A percentile compares a stretch with the other conserved stretches of the same genome.
These are phyloP conservation scores for Neofusicoccum kwambonambiense DNA, from an alignment of 2,329 filamentous ascomycete species.

Conservation along the genomic window DNA sequence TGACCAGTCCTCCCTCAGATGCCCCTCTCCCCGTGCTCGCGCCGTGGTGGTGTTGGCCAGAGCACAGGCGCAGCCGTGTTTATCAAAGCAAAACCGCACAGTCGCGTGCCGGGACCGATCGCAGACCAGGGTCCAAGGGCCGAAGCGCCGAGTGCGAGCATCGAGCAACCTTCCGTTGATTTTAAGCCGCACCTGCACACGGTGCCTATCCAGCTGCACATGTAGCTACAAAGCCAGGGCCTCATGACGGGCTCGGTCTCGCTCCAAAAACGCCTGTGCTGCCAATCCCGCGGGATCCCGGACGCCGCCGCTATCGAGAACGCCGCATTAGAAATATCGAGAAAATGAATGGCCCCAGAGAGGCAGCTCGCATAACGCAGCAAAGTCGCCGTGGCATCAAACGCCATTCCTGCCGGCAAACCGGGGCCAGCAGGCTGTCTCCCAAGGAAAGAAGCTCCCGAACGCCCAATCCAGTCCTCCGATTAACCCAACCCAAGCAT, in stretches of 20 bases:
- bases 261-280: conserved; percentile 12
- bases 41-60: neutral
- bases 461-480: neutral
- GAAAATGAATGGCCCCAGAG: neutral
- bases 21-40: conserved; percentile 1
- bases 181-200: neutral
- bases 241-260: neutral
- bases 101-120: neutral
- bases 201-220: neutral
- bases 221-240: conserved; percentile 3
- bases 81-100: neutral
- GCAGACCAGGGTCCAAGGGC: conserved; percentile 3
- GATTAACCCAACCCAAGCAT: neutral
- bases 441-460: neutral
- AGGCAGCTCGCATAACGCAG: neutral
- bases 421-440: neutral
- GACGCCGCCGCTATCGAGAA: neutral
- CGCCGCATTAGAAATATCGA: neutral
- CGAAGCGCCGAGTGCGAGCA: neutral
- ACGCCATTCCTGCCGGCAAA: neutral
- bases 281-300: neutral
- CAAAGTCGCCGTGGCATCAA: conserved; percentile 1
- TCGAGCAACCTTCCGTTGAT: neutral
- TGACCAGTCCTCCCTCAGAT: conserved; percentile 1
- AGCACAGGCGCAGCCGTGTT: neutral